phyloP scores from a whole-genome alignment of 208 protist genomes.

The Leishmania turanica region DNA sequence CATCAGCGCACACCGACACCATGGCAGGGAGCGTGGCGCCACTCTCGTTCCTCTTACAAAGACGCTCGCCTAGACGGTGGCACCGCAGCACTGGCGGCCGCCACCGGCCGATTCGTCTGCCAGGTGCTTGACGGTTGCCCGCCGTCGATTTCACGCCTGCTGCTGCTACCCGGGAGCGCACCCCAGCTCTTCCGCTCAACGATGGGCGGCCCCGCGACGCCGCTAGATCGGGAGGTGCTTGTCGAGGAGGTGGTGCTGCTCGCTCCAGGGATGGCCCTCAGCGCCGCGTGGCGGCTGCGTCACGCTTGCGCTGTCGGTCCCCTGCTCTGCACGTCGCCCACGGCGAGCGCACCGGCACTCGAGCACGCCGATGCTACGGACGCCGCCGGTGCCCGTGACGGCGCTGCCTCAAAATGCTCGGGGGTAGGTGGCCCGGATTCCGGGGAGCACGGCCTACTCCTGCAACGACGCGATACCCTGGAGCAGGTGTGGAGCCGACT shows the following conservation, averaged over 20 bases:
- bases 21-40: not conserved
- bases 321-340: not conserved
- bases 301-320: not conserved
- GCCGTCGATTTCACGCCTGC: not conserved
- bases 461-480: not conserved
- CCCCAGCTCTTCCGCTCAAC: not conserved
- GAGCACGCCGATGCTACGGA: not conserved
- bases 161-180: not conserved
- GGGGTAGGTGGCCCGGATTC: not conserved
- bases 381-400: not conserved
- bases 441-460: not conserved
- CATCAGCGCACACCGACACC: not conserved
- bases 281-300: constrained; percentile 4
- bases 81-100: not conserved
- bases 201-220: not conserved
- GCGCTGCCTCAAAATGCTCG: not conserved
- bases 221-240: not conserved
- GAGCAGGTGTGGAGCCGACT: not conserved
- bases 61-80: not conserved
- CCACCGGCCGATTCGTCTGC: constrained; percentile 4
- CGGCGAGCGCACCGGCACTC: not conserved
- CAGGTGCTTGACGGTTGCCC: constrained; percentile 17
- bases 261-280: not conserved
- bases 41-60: not conserved
- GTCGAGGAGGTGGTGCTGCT: not conserved